Evolutionary conservation across 768 basidiomycete species (phyloP).

Genomic region (Phlebiopsis gigantea): DNA sequence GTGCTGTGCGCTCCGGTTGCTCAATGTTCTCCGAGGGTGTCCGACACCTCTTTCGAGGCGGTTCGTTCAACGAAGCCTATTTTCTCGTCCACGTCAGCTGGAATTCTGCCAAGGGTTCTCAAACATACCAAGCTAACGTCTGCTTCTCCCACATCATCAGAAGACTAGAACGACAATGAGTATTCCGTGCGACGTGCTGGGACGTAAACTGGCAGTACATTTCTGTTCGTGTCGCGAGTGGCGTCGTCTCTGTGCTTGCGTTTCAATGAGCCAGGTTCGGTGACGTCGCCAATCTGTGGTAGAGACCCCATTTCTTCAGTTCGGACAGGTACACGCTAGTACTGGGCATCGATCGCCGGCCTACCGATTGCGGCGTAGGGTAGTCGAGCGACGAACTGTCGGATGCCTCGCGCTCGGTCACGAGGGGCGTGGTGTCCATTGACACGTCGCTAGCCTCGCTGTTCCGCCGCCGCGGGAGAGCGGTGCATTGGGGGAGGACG

Average conservation of each 20-base stretch:
- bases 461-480: neutral
- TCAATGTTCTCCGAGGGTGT: constrained; percentile 12
- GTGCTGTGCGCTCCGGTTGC: neutral
- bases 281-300: constrained; percentile 15
- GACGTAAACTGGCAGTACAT: neutral
- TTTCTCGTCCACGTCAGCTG: neutral
- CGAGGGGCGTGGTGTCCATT: no score
- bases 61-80: neutral
- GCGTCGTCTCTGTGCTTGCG: constrained; percentile 17
- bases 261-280: constrained; percentile 21
- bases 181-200: neutral
- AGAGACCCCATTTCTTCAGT: neutral
- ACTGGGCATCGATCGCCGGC: neutral
- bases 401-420: constrained; percentile 10
- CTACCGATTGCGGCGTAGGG: constrained; percentile 13
- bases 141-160: neutral
- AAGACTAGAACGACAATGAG: neutral
- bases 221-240: neutral
- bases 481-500: no score
- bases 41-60: constrained; percentile 18
- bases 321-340: neutral
- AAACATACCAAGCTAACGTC: neutral
- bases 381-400: constrained; percentile 7
- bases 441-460: constrained; percentile 3
- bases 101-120: neutral